Evolutionary conservation across 1,284 basidiomycete species (phyloP).

Genomic region (Spongiforma sp.): DNA sequence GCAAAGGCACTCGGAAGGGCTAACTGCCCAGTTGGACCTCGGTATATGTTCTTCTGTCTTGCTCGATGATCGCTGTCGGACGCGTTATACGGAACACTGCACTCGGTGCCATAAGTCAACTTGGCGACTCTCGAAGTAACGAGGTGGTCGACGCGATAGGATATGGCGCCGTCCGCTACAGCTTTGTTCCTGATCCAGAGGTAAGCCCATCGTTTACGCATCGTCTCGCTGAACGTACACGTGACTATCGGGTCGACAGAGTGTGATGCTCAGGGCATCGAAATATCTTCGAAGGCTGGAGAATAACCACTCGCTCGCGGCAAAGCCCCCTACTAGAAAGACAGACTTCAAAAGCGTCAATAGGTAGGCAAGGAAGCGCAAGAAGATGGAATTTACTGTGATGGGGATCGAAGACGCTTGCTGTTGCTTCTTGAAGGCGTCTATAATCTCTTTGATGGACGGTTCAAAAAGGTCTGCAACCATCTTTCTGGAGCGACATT

Average conservation of each 20-base stretch:
- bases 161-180: constrained; percentile 60
- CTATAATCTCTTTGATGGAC: constrained; percentile 46
- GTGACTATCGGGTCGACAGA: constrained; percentile 46
- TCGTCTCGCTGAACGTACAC: constrained; percentile 35
- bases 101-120: constrained; percentile 47
- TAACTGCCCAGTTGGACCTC: constrained; percentile 28
- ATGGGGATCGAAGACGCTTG: constrained; percentile 38
- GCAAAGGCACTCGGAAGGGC: constrained; percentile 35
- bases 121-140: constrained; percentile 53
- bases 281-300: constrained; percentile 41
- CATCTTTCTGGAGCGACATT: constrained; percentile 34
- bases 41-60: constrained; percentile 27
- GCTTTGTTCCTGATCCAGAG: constrained; percentile 52
- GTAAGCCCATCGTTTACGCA: constrained; percentile 10
- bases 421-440: constrained; percentile 44
- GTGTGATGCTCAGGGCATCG: constrained; percentile 31
- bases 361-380: neutral
- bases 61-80: constrained; percentile 41
- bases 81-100: constrained; percentile 34
- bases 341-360: constrained; percentile 33
- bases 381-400: constrained; percentile 31
- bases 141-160: constrained; percentile 54
- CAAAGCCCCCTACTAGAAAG: constrained; percentile 52
- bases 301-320: constrained; percentile 56
- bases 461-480: constrained; percentile 54